phyloP scores from a whole-genome alignment of 257 asterid species.

The Verbena officinalis region DNA sequence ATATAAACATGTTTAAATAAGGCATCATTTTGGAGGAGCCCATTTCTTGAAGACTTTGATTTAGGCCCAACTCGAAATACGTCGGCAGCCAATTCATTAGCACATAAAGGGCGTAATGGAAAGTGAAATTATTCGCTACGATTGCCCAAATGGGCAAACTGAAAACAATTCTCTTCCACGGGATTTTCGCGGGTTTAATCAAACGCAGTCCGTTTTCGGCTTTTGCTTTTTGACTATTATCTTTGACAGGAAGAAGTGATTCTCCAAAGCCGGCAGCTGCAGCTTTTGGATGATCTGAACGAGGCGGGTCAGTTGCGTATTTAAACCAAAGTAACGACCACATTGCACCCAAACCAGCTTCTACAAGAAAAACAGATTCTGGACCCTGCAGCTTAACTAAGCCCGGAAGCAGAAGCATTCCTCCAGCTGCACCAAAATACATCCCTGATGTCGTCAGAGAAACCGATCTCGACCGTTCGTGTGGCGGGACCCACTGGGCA shows the following conservation, averaged over 20 bases:
- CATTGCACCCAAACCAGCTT: slow-evolving; percentile 75
- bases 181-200: slow-evolving; percentile 46
- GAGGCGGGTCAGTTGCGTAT: slow-evolving; percentile 83
- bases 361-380: slow-evolving; percentile 76
- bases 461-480: slow-evolving; percentile 85
- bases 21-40: slow-evolving; percentile 97
- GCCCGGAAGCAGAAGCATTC: slow-evolving; percentile 81
- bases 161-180: slow-evolving; percentile 71
- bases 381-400: slow-evolving; percentile 75
- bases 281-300: slow-evolving; percentile 91
- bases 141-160: slow-evolving; percentile 92
- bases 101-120: slow-evolving; percentile 90
- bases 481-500: slow-evolving; percentile 98
- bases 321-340: slow-evolving; percentile 87
- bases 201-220: slow-evolving; percentile 59
- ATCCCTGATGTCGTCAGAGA: slow-evolving; percentile 92
- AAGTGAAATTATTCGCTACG: slow-evolving; percentile 80
- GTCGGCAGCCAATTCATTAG: slow-evolving; percentile 99
- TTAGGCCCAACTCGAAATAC: slow-evolving; percentile 81
- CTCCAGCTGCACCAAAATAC: slow-evolving; percentile 90
- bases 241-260: slow-evolving; percentile 56
- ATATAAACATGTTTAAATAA: slow-evolving; percentile 81
- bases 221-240: slow-evolving; percentile 44
- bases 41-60: slow-evolving; percentile 88
- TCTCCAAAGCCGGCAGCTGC: slow-evolving; percentile 89